These are phyloP conservation scores for Amorphotheca resinae DNA, from an alignment of 495 filamentous ascomycete species.

Conservation along the genomic window DNA sequence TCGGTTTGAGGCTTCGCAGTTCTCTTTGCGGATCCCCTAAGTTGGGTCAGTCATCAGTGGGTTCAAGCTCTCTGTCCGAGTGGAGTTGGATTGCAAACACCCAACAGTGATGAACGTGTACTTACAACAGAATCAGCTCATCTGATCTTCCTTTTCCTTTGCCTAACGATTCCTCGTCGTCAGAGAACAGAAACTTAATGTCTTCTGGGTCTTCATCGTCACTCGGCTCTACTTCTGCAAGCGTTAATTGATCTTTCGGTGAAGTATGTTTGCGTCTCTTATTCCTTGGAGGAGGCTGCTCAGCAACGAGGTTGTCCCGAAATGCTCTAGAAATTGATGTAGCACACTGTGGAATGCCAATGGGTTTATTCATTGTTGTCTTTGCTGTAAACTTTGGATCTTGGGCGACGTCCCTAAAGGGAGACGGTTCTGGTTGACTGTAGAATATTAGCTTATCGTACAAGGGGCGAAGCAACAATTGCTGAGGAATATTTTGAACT, in stretches of 20 bases:
- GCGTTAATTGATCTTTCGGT: conserved; percentile 17
- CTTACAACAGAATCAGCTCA: neutral
- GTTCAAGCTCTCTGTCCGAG: no score
- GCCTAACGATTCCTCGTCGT: conserved; percentile 15
- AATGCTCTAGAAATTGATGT: conserved; percentile 13
- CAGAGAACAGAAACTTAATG: conserved; percentile 30
- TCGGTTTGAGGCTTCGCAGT: conserved; percentile 31
- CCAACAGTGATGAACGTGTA: neutral
- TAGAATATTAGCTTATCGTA: neutral
- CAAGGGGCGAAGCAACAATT: no score
- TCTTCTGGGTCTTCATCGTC: conserved; percentile 43
- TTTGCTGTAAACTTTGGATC: conserved; percentile 36
- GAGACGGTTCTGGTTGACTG: conserved; percentile 19
- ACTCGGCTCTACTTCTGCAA: conserved; percentile 20
- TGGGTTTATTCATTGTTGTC: conserved; percentile 22
- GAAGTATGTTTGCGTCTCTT: conserved; percentile 6
- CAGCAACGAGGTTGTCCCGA: neutral
- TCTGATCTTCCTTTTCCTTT: conserved; percentile 4
- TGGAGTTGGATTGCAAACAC: neutral
- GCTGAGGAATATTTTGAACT: no score
- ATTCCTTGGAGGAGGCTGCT: neutral
- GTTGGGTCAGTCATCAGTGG: conserved; percentile 4
- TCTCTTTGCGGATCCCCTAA: conserved; percentile 4
- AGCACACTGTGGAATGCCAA: conserved; percentile 18
- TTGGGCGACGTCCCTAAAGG: conserved; percentile 34